Evolutionary conservation across 2,329 filamentous ascomycete genomes (phyloP), one percentile per base, ranked within the genome.

Genomic region (Aspergillus phoenicis): DNA sequence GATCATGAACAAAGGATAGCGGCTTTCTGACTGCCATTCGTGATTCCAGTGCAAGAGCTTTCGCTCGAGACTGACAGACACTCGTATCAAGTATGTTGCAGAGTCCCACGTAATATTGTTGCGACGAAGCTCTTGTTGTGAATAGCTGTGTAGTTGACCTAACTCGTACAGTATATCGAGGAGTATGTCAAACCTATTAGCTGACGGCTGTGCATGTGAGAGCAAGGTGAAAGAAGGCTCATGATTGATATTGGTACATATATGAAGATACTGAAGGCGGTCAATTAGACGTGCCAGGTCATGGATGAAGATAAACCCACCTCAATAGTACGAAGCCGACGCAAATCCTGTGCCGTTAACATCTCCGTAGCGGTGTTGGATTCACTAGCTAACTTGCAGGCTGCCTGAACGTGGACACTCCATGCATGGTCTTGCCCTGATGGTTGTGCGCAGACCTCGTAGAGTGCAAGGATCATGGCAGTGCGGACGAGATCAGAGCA

Each of bases 381-480:
- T 33, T 53, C 26, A 15, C 51, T 36, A 5, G 38, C 51, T 3
- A 53, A 7, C 3, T 41, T 41, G 15, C 51, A 41, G 36, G 51
- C 33, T 10, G 33, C 51, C 20, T n/a, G 33, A 8, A 53, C 51
- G 17, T 53, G 51, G 11, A 41, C 20, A 24, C 22, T 24, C 36
- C 36, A 53, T 22, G 51, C 51, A 38, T 39, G 17, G 36, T 26
- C 33, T 10, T 53, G 51, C 2, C 30, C 33, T 39, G 36, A 20
- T 20, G 51, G 6, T 8, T 41, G 33, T 11, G 51, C 33, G 36
- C 24, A 41, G 13, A 39, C 11, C 20, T 41, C 36, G 51, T 53
- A 53, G 11, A 53, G 51, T 17, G 51, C 51, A 8, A 53, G 36
- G 13, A 53, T 53, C 51, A 53, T 28, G 28, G 28, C 49, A 8